phyloP scores from a whole-genome alignment of 192 early-diverging fungal genomes.

The Backusella circina region DNA sequence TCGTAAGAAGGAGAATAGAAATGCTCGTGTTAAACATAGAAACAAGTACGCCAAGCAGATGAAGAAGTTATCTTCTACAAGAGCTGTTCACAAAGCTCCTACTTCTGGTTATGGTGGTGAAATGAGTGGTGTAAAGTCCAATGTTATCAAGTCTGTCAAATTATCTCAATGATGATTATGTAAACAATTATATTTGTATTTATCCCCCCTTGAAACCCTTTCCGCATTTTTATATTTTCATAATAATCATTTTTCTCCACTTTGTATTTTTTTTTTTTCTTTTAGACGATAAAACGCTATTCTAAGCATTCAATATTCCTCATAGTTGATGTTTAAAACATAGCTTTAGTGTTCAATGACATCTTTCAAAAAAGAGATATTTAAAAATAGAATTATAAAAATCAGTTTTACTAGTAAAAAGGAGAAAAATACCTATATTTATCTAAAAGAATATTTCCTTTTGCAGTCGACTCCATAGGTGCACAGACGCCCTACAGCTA shows the following conservation, averaged over 20 bases:
- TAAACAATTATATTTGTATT: neutral
- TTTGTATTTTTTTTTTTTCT: neutral
- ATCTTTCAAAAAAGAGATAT: neutral
- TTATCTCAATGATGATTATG: slow-evolving; percentile 37
- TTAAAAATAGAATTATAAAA: neutral
- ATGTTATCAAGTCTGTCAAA: slow-evolving; percentile 77
- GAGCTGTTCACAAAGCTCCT: slow-evolving; percentile 65
- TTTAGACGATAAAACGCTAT: neutral
- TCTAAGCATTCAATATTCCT: neutral
- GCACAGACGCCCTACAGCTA: neutral
- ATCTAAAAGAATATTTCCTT: neutral
- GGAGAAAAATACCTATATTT: no score
- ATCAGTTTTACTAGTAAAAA: neutral
- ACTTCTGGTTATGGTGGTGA: slow-evolving; percentile 87
- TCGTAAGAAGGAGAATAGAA: slow-evolving; percentile 90
- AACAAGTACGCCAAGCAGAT: slow-evolving; percentile 84
- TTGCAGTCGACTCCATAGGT: neutral
- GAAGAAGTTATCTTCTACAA: slow-evolving; percentile 85
- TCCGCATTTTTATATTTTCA: neutral
- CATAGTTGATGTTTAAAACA: neutral
- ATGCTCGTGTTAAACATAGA: slow-evolving; percentile 91
- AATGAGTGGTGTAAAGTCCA: slow-evolving; percentile 89
- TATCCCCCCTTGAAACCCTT: neutral
- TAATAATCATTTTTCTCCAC: neutral
- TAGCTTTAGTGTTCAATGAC: neutral